Percentiles rank a stretch among this genome's conserved stretches.
These are phyloP conservation scores for Paramecium sonneborni DNA, from an alignment of 73 alveolate species.

Conservation along the genomic window DNA sequence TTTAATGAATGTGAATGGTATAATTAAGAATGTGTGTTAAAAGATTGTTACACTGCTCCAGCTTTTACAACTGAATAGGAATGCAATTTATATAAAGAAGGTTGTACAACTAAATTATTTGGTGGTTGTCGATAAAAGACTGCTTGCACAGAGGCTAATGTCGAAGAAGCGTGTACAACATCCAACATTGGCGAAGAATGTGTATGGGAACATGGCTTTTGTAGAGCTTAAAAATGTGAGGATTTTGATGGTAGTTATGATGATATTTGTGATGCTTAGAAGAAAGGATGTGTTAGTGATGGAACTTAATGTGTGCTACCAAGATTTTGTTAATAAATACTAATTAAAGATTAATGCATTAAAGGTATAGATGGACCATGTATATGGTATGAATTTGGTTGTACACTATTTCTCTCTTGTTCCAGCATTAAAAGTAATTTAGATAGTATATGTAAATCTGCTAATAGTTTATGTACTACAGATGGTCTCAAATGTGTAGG, in stretches of 20 bases:
- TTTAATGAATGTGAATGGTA: slow-evolving; percentile 27
- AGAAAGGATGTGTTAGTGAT: background rate
- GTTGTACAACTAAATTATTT: slow-evolving; percentile 15
- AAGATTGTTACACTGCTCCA: slow-evolving; percentile 15
- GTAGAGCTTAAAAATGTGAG: background rate
- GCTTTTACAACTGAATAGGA: background rate
- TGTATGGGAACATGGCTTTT: background rate
- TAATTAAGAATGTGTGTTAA: background rate
- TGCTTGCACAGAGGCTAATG: background rate
- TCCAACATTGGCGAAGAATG: background rate
- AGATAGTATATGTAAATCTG: slow-evolving; percentile 1
- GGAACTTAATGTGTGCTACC: background rate
- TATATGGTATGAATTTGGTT: slow-evolving; percentile 17
- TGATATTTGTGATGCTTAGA: background rate
- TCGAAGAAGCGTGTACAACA: slow-evolving; percentile 35
- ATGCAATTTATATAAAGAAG: background rate
- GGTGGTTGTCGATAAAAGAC: slow-evolving; percentile 25
- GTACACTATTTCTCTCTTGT: slow-evolving; percentile 3
- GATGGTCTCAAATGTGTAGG: slow-evolving; percentile 4
- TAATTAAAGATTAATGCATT: background rate
- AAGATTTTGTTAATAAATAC: background rate
- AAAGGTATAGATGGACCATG: slow-evolving; percentile 53
- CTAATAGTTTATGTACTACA: background rate
- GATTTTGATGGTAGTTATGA: background rate
- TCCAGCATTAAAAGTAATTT: background rate